phyloP scores from a whole-genome alignment of 75 land plant genomes.

The Chamaecyparis obtusa region DNA sequence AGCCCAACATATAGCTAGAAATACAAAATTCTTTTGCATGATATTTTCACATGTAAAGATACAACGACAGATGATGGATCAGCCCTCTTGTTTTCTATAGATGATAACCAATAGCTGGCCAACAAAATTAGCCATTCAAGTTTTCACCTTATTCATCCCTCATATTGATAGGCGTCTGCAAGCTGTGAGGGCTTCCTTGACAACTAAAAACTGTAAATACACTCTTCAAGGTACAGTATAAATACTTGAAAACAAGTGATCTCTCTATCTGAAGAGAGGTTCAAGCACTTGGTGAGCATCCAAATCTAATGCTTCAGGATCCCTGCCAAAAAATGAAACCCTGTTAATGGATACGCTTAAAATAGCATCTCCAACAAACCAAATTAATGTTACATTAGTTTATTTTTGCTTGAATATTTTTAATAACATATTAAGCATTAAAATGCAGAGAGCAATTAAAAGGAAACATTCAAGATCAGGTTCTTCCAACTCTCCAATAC shows the following conservation, averaged over 20 bases:
- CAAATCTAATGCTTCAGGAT: conserved; percentile 74
- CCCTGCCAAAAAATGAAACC: conserved; percentile 40
- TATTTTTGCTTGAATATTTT: background rate
- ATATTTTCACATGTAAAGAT: conserved; percentile 1
- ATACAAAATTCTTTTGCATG: background rate
- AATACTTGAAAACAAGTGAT: background rate
- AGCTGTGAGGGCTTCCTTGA: background rate
- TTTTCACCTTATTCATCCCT: background rate
- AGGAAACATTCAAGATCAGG: background rate
- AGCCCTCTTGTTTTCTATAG: background rate
- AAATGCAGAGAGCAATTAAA: background rate
- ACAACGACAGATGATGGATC: background rate
- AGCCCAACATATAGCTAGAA: background rate
- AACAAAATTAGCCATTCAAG: background rate
- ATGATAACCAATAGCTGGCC: background rate
- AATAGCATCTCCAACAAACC: background rate
- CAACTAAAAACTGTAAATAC: background rate
- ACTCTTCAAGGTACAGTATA: background rate
- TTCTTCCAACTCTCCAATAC: background rate
- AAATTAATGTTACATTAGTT: background rate
- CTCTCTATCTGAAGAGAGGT: conserved; percentile 62
- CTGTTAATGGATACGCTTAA: background rate
- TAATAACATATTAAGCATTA: background rate
- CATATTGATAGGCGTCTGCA: background rate
- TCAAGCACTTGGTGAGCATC: conserved; percentile 76